Base-by-base conservation (phyloP, 148 eudicot genomes). In the Linanthus parryae region DNA sequence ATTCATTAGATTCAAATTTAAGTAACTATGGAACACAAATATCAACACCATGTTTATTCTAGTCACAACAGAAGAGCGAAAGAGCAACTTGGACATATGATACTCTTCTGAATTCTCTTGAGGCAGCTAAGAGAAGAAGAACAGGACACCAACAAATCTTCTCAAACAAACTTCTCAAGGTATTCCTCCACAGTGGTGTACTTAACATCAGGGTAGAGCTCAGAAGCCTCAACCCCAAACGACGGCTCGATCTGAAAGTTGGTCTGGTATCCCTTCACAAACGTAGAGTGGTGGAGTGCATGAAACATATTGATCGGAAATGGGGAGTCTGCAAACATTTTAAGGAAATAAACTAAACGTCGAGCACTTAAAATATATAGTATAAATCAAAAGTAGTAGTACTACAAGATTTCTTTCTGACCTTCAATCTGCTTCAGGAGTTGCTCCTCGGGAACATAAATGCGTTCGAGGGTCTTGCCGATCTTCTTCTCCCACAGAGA, bases 201-300 rank as follows among this genome's bases (percentile, higher is more conserved):
- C 44, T 73, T 67, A 13, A 85, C 79, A 52, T 82, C 89, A 0
- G 89, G 83, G 58, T 82, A 85, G 10, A 85, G 77, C 66, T 69
- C 71, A 13, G 94, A 68, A 49, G 88, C 85, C 58, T 85, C 88
- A 15, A 76, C 74, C 13, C 77, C 83, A 16, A 70, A 62, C 0
- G 81, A 66, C 2, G 85, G 71, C 19, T 82, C 71, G 8, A 75
- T 85, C 43, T 61, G 68, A 30, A 71, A 78, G 51, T 68, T 54
- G 56, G 85, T 63, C 15, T 66, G 77, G 14, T 76, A 74, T 31
- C 88, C 95, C 45, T 62, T 76, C 23, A 82, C 79, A 54, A 65
- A 69, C 9, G 64, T 65, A 0, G 85, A 59, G 48, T 85, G 88
- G 19, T 29, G 38, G 48, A 85, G 56, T 7, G 88, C 48, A 29